These are phyloP conservation scores for Trypanosoma scelopori DNA, from an alignment of 208 protist genomes.

Conservation along the genomic window DNA sequence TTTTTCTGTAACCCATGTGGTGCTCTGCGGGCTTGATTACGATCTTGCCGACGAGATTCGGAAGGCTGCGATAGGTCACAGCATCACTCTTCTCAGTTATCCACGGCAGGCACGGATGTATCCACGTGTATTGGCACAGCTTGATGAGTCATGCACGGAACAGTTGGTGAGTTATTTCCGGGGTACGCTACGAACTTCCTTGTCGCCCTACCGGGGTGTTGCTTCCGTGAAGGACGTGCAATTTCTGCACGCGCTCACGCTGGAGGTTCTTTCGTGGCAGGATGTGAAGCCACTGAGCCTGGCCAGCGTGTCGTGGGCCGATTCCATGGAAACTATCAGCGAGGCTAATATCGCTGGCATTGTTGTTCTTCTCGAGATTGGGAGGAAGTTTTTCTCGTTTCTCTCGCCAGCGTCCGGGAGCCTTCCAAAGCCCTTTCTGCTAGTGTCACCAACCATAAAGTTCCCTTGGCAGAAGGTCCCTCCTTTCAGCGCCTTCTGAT, in stretches of 20 bases:
- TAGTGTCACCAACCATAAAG: slow-evolving; percentile 66
- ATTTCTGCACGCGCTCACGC: slow-evolving; percentile 65
- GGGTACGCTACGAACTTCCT: slow-evolving; percentile 57
- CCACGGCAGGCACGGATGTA: slow-evolving; percentile 39
- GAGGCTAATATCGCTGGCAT: slow-evolving; percentile 79
- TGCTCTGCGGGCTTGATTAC: slow-evolving; percentile 61
- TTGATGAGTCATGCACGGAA: slow-evolving; percentile 27
- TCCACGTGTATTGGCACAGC: slow-evolving; percentile 25
- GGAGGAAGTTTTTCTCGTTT: slow-evolving; percentile 74
- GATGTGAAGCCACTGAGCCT: slow-evolving; percentile 56
- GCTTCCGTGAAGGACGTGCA: slow-evolving; percentile 59
- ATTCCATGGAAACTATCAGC: slow-evolving; percentile 49
- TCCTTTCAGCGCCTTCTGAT: slow-evolving; percentile 35
- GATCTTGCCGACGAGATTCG: slow-evolving; percentile 52
- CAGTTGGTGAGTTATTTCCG: slow-evolving; percentile 71
- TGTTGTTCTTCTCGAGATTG: slow-evolving; percentile 76
- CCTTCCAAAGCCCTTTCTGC: slow-evolving; percentile 71
- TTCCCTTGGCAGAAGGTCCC: slow-evolving; percentile 54
- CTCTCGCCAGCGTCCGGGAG: slow-evolving; percentile 59
- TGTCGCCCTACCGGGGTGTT: slow-evolving; percentile 55
- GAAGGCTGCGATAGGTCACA: slow-evolving; percentile 45
- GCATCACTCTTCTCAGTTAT: slow-evolving; percentile 48
- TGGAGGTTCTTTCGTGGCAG: slow-evolving; percentile 47
- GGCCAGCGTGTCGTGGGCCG: slow-evolving; percentile 63
- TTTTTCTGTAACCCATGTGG: slow-evolving; percentile 78